These are phyloP conservation scores for Intubia oerlemansii DNA, from an alignment of 2,329 filamentous ascomycete genomes.

Conservation along the genomic window DNA sequence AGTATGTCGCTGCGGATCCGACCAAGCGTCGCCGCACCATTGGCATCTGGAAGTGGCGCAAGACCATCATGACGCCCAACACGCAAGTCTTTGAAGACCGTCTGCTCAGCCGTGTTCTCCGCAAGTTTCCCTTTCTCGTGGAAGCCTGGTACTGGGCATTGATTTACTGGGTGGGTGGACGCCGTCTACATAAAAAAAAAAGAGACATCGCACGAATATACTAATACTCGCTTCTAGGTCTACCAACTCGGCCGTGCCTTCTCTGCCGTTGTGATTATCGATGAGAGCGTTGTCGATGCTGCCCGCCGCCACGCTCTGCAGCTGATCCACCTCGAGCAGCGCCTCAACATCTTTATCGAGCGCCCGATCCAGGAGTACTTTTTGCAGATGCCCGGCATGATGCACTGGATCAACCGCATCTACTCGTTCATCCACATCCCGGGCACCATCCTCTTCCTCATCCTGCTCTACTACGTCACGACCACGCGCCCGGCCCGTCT, in stretches of 20 bases:
- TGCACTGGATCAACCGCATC: constrained; percentile 49
- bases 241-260: constrained; percentile 57
- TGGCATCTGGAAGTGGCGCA: constrained; percentile 20
- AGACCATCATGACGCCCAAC: constrained; percentile 35
- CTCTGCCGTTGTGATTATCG: constrained; percentile 43
- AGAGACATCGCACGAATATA: too few species aligned
- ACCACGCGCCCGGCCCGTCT: constrained; percentile 24
- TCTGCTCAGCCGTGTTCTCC: constrained; percentile 39
- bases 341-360: constrained; percentile 43
- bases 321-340: constrained; percentile 43
- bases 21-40: constrained; percentile 9
- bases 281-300: constrained; percentile 42
- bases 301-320: constrained; percentile 48
- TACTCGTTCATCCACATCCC: constrained; percentile 67
- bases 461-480: constrained; percentile 47
- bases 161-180: constrained; percentile 48
- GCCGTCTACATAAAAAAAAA: background rate
- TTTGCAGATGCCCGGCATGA: constrained; percentile 26
- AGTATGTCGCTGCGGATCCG: background rate
- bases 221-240: constrained; percentile 28
- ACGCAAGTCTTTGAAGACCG: constrained; percentile 36
- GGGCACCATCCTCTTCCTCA: constrained; percentile 46
- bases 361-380: constrained; percentile 35
- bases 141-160: constrained; percentile 62
- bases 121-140: constrained; percentile 48